Percentiles rank a stretch among this genome's conserved stretches.
Evolutionary conservation across 2,329 filamentous ascomycete genomes (phyloP).

Genomic region (Nectriaceae sp.): DNA sequence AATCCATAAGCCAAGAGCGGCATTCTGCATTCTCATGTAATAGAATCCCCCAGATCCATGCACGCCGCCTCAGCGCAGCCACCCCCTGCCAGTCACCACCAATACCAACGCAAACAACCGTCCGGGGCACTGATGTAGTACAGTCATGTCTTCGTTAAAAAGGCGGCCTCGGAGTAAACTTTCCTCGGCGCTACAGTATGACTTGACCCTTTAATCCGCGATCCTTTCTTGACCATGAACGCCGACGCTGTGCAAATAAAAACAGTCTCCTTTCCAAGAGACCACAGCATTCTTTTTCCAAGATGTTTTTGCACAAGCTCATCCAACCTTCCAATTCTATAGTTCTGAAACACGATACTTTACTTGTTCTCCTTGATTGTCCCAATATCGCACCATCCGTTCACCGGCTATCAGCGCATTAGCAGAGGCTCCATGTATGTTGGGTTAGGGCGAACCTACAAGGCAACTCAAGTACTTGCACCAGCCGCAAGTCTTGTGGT

Average conservation of each 20-base stretch:
- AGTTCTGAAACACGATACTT: background rate
- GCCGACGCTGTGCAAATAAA: constrained; percentile 36
- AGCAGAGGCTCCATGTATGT: constrained; percentile 13
- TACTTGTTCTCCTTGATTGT: constrained; percentile 28
- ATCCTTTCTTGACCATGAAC: constrained; percentile 23
- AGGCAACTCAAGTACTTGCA: constrained; percentile 95
- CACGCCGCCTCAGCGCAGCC: background rate
- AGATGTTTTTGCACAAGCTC: constrained; percentile 2
- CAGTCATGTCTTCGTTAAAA: constrained; percentile 17
- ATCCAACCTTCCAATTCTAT: constrained; percentile 4
- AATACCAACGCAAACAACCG: constrained; percentile 1
- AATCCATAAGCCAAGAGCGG: constrained; percentile 22
- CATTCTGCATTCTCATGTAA: constrained; percentile 30
- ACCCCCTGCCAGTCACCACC: background rate
- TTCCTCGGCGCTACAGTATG: background rate
- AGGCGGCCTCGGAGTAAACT: background rate
- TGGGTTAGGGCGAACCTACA: constrained; percentile 58
- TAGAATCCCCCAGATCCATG: constrained; percentile 19
- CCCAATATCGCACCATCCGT: constrained; percentile 65
- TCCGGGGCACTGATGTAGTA: constrained; percentile 6
- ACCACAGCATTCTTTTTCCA: constrained; percentile 13
- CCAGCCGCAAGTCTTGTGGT: constrained; percentile 77
- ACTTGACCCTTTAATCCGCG: constrained; percentile 5
- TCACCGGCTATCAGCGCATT: constrained; percentile 54
- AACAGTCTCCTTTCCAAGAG: constrained; percentile 12